Percentiles rank a stretch among this genome's conserved stretches.
Conservation (phyloP, 1,284 basidiomycete species). For the Puccinia coronata region DNA sequence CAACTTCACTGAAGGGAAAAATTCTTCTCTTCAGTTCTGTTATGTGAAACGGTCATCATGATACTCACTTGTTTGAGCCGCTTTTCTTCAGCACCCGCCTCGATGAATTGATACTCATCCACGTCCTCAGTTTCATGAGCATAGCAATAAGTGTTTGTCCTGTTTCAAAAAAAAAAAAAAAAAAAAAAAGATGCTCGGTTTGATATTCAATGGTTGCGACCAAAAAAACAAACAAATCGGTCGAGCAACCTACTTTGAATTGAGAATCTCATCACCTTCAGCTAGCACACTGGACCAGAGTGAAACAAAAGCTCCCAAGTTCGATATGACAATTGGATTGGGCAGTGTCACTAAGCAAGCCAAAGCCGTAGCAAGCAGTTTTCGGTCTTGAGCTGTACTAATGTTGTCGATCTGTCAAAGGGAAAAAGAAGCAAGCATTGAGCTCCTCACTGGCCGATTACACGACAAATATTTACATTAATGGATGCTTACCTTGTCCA, state of each 20-base stretch:
- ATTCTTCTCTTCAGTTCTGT: neutral
- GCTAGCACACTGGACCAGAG: slow-evolving; percentile 39
- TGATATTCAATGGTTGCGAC: neutral
- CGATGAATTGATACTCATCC: slow-evolving; percentile 30
- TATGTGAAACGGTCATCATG: neutral
- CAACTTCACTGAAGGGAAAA: neutral
- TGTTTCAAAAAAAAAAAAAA: neutral
- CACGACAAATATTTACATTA: neutral
- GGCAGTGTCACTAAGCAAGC: slow-evolving; percentile 12
- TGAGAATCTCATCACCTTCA: slow-evolving; percentile 43
- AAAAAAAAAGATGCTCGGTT: neutral
- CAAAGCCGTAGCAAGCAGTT: slow-evolving; percentile 36
- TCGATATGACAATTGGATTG: slow-evolving; percentile 30
- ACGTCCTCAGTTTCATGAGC: slow-evolving; percentile 34
- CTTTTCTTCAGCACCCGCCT: slow-evolving; percentile 26
- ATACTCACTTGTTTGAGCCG: slow-evolving; percentile 21
- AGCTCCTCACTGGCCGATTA: neutral
- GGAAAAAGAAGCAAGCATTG: neutral
- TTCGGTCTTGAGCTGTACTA: slow-evolving; percentile 32
- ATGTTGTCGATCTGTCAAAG: slow-evolving; percentile 28
- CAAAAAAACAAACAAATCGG: neutral
- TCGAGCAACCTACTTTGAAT: slow-evolving; percentile 7
- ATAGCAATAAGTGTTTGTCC: slow-evolving; percentile 38
- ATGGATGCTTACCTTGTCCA: slow-evolving; percentile 21
- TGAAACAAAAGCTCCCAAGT: slow-evolving; percentile 35